phyloP scores from a whole-genome alignment of 352 stramenopile species.

The Sclerospora graminicola region DNA sequence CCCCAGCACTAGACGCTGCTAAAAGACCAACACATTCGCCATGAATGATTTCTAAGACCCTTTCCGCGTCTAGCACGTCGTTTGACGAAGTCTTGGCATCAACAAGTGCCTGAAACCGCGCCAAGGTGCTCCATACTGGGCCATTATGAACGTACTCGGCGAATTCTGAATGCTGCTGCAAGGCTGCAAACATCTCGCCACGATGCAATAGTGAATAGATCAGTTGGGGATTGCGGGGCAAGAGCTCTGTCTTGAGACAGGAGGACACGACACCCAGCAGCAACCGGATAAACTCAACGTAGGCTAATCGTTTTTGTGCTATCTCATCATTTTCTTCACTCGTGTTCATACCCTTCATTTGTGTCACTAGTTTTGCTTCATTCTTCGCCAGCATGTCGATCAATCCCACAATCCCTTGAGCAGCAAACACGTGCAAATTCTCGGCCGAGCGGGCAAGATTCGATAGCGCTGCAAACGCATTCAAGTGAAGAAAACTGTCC shows the following conservation, averaged over 20 bases:
- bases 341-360: slow-evolving; percentile 29
- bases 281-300: slow-evolving; percentile 70
- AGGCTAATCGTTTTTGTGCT: slow-evolving; percentile 43
- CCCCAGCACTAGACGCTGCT: slow-evolving; percentile 27
- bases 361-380: slow-evolving; percentile 42
- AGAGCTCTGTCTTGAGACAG: slow-evolving; percentile 47
- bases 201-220: slow-evolving; percentile 81
- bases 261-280: slow-evolving; percentile 55
- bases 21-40: slow-evolving; percentile 57
- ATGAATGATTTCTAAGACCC: slow-evolving; percentile 56
- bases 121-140: slow-evolving; percentile 51
- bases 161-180: slow-evolving; percentile 56
- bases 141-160: slow-evolving; percentile 46
- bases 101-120: slow-evolving; percentile 47
- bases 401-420: slow-evolving; percentile 52
- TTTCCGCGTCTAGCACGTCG: slow-evolving; percentile 52
- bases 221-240: slow-evolving; percentile 76
- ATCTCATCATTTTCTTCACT: slow-evolving; percentile 36
- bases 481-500: slow-evolving; percentile 69
- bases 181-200: slow-evolving; percentile 36
- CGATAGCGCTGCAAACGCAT: slow-evolving; percentile 58
- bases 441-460: slow-evolving; percentile 64
- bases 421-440: slow-evolving; percentile 63
- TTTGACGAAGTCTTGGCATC: slow-evolving; percentile 45
- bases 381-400: slow-evolving; percentile 76